Evolutionary conservation across 176 grass and related monocot species (phyloP), one percentile per base, ranked within the genome.

Genomic region (Cenchrus purpureus): DNA sequence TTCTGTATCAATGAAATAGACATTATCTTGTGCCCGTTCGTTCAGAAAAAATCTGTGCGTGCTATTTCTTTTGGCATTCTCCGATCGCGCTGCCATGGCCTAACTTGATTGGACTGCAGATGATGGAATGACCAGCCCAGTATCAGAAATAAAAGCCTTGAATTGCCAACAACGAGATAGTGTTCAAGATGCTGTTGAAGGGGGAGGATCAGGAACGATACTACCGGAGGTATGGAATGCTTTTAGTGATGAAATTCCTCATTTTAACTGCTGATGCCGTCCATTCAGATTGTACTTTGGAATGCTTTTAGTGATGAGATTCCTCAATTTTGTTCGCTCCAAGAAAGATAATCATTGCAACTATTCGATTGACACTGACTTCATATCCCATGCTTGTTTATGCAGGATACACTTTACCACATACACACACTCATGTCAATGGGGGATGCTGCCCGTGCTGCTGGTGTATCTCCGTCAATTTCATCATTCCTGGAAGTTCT

Each of bases 351-450:
- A 20, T 58, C 6, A 20, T 58, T 6, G 6, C 17, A 50, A 22
- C 9, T 50, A 50, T 50, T 12, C 20, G 1, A 6, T 14, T n/a
- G 10, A 11, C 28, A 8, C 7, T 19, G 1, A 20, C 7, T 20
- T 58, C 5, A 5, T 20, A 20, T 8, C 17, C 8, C 42, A 13
- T n/a, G 45, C n/a, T 50, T 58, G 9, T 22, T 71, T 71, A 49
- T 51, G 48, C 45, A 66, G 78, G 78, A 71, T 7, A 50, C 62
- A 32, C 81, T 83, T 51, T 19, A 15, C 14, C 58, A 53, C 0
- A 64, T 83, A 83, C 81, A 83, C 5, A 2, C 81, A 64, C 17
- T 74, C 70, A 83, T 83, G 81, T 25, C 81, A 15, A 40, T 53
- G 69, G 31, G 12, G 20, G 81, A 74, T 64, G 70, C 70, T 65